These are phyloP conservation scores for Apiospora sp. DNA, from an alignment of 2,329 filamentous ascomycete species.

Conservation along the genomic window DNA sequence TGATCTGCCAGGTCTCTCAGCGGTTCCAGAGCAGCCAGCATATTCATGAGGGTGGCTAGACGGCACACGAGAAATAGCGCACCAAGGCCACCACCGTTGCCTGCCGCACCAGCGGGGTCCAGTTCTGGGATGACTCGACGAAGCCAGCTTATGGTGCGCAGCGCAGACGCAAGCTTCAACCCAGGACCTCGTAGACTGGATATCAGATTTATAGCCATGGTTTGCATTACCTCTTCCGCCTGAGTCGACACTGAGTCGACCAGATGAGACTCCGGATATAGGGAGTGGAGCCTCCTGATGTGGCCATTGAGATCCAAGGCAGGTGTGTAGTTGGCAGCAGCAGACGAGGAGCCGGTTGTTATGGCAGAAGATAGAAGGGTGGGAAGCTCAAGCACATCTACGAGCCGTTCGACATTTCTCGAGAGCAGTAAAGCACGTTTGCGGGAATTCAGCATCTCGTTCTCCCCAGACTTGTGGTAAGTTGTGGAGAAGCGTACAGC, in stretches of 20 bases:
- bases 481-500: conserved; percentile 82
- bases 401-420: conserved; percentile 86
- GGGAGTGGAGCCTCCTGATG: conserved; percentile 81
- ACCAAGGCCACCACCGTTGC: conserved; percentile 74
- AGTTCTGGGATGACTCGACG: conserved; percentile 86
- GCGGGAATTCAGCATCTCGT: conserved; percentile 74
- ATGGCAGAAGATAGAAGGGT: conserved; percentile 84
- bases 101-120: conserved; percentile 48
- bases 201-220: conserved; percentile 87
- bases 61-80: conserved; percentile 89
- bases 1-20: conserved; percentile 89
- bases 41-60: conserved; percentile 78
- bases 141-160: conserved; percentile 91
- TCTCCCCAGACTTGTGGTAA: conserved; percentile 78
- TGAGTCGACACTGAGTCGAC: conserved; percentile 77
- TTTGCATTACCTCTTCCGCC: conserved; percentile 86
- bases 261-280: conserved; percentile 82
- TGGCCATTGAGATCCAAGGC: conserved; percentile 94
- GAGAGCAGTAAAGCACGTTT: conserved; percentile 83
- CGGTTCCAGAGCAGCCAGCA: conserved; percentile 84
- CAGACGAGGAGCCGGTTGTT: conserved; percentile 58
- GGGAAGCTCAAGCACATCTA: conserved; percentile 91
- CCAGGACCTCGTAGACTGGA: conserved; percentile 76
- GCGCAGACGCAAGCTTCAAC: conserved; percentile 87
- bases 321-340: conserved; percentile 80